Conservation (phyloP, 805 yeast species). For the Deakozyma indianensis region DNA sequence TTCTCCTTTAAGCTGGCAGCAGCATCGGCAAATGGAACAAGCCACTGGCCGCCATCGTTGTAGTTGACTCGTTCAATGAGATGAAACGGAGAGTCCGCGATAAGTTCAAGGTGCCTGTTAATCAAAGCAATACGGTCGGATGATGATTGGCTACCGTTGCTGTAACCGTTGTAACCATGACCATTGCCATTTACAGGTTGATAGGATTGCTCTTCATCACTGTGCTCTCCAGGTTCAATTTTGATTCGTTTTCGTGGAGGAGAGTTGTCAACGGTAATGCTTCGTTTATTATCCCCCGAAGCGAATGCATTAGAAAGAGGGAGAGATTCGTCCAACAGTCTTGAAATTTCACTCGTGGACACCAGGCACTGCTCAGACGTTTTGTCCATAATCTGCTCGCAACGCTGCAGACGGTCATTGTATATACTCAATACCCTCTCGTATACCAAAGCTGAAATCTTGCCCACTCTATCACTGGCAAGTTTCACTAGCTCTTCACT, state of each 20-base stretch:
- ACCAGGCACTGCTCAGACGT: slow-evolving; percentile 4
- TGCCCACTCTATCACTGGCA: slow-evolving; percentile 57
- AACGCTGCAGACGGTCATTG: slow-evolving; percentile 33
- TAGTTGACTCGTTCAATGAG: slow-evolving; percentile 43
- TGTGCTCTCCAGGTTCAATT: slow-evolving; percentile 17
- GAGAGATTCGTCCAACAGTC: slow-evolving; percentile 3
- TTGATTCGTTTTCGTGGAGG: slow-evolving; percentile 8
- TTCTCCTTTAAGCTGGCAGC: slow-evolving; percentile 15
- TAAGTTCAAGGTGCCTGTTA: slow-evolving; percentile 54
- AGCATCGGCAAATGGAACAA: slow-evolving; percentile 22
- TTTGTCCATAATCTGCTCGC: slow-evolving; percentile 15
- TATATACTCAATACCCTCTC: slow-evolving; percentile 38
- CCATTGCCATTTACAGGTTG: slow-evolving; percentile 8
- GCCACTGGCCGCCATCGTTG: slow-evolving; percentile 36
- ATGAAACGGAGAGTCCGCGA: slow-evolving; percentile 39
- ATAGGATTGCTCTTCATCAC: slow-evolving; percentile 14
- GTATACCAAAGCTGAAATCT: slow-evolving; percentile 51
- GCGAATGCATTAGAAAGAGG: slow-evolving; percentile 8
- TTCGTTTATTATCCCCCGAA: background rate
- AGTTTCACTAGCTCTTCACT: slow-evolving; percentile 47
- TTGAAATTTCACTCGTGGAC: slow-evolving; percentile 9
- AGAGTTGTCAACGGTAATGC: slow-evolving; percentile 1
- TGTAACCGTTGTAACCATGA: slow-evolving; percentile 4
- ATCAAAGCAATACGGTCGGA: slow-evolving; percentile 17
- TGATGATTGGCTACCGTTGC: background rate